phyloP scores from a whole-genome alignment of 139 green algal genomes.

The Haematococcus lacustris region DNA sequence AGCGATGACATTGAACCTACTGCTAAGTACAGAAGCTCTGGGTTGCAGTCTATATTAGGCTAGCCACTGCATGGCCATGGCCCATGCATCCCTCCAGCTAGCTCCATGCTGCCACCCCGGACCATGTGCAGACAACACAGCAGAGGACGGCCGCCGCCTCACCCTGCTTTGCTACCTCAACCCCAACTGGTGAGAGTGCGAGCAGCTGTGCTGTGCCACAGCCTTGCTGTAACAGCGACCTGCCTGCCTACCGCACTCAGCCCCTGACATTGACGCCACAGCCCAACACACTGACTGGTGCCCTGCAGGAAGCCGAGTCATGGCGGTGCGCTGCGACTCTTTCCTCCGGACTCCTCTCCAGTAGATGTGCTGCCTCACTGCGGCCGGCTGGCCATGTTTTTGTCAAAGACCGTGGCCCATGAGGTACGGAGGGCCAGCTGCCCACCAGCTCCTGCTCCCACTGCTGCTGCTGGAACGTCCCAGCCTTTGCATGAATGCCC shows the following conservation, averaged over 20 bases:
- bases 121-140: conserved; percentile 35
- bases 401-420: conserved; percentile 31
- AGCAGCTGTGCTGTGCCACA: not conserved
- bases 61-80: not conserved
- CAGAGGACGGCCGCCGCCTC: conserved; percentile 35
- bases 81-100: too few species aligned
- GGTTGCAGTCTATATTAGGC: too few species aligned
- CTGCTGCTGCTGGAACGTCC: not conserved
- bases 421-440: conserved; percentile 15
- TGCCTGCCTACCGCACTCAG: not conserved
- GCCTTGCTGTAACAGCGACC: not conserved
- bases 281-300: not conserved
- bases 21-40: not conserved
- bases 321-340: conserved; percentile 35
- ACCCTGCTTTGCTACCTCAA: conserved; percentile 52
- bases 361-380: conserved; percentile 32
- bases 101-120: too few species aligned
- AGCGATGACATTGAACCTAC: not conserved
- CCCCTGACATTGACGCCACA: not conserved
- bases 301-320: conserved; percentile 6
- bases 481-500: not conserved
- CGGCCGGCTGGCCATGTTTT: conserved; percentile 42
- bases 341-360: conserved; percentile 1
- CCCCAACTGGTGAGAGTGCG: conserved; percentile 19
- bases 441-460: not conserved